Conservation (phyloP, 257 asterid species). For the Lycium ferocissimum region DNA sequence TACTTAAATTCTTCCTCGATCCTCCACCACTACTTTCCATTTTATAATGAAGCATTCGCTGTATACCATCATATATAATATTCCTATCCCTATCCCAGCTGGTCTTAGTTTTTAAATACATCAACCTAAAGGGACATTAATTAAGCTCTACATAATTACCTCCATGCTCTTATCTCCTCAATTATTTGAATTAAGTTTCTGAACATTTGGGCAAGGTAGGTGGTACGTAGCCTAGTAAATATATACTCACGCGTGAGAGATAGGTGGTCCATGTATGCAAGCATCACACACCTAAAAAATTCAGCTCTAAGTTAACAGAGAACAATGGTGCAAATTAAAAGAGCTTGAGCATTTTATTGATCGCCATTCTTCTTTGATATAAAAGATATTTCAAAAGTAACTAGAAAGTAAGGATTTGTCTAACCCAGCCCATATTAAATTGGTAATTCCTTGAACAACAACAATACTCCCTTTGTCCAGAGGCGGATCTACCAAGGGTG, state of each 20-base stretch:
- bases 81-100: background rate
- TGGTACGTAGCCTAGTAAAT: background rate
- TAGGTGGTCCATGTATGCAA: background rate
- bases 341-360: background rate
- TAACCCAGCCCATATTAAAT: too few species aligned
- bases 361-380: too few species aligned
- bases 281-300: too few species aligned
- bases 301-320: background rate
- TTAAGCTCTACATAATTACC: background rate
- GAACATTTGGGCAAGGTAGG: background rate
- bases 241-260: background rate
- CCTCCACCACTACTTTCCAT: background rate
- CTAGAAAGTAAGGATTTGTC: background rate
- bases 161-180: background rate
- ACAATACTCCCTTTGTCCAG: too few species aligned
- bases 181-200: slow-evolving; percentile 9
- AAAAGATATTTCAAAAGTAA: background rate
- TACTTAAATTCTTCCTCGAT: too few species aligned
- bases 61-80: background rate
- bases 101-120: background rate
- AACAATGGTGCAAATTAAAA: background rate
- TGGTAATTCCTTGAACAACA: background rate
- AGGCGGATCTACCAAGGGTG: too few species aligned
- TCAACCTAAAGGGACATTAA: background rate
- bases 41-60: background rate